Evolutionary conservation across 495 filamentous ascomycete species (phyloP), one percentile per base, ranked within the genome.

Genomic region (Talaromyces liani): DNA sequence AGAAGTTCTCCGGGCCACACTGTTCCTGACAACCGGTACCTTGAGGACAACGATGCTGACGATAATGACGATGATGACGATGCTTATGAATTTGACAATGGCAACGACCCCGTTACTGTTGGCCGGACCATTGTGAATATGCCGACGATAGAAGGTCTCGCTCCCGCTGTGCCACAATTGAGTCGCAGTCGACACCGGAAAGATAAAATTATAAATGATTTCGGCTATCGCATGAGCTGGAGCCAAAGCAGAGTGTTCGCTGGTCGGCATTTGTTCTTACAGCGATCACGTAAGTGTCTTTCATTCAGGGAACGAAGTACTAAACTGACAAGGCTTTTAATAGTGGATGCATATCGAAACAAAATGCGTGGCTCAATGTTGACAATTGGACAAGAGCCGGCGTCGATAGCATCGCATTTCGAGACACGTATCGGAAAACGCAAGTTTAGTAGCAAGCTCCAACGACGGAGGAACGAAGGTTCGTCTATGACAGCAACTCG

Each of bases 161-260:
- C 88, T 58, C 78, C 95, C 41, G 83, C 85, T 0, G 87, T 93
- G 22, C 93, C 93, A 22, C 80, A 85, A 51, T 82, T 92, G 65
- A 85, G 85, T 20, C 82, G 81, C 61, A 76, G 79, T 49, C 82
- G 84, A 59, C 84, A 90, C 57, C 84, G 79, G 49, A 93, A 91
- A 75, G 93, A 98, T 71, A 84, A 92, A 4, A 78, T 89, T 57
- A 71, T 98, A 65, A 98, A 98, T 69, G 92, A 98, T 70, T 72
- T 98, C 56, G 94, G 92, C 0, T 97, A 95, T 69, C 84, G 93
- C 16, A 95, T 98, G 87, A 91, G 89, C 51, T 98, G 94, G 94
- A 85, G 90, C 58, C 93, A 97, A 75, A 92, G 91, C 71, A 82
- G 93, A 53, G 87, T 91, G 1, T 97, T 97, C 77, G 84, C 90